Conservation (phyloP, 2,329 filamentous ascomycete genomes). For the Claviceps lovelessii region DNA sequence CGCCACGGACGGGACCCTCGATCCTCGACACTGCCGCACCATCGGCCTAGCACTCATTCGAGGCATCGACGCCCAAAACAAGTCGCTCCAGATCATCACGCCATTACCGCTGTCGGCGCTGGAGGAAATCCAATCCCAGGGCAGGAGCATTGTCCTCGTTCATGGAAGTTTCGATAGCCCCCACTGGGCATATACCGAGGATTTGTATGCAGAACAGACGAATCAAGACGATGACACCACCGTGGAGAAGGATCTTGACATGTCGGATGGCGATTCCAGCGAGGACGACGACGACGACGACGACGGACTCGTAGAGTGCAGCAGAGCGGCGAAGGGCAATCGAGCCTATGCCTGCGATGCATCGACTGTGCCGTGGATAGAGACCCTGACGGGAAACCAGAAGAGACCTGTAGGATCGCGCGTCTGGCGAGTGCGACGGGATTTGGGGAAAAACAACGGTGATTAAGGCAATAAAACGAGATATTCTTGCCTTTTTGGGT, state of each 20-base stretch:
- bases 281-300: conserved; percentile 19
- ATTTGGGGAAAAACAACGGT: conserved; percentile 34
- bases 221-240: conserved; percentile 18
- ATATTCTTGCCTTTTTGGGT: too few species aligned
- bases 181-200: conserved; percentile 56
- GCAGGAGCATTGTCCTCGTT: conserved; percentile 44
- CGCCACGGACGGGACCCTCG: conserved; percentile 35
- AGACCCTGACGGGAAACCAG: conserved; percentile 39
- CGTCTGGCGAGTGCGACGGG: conserved; percentile 50
- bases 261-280: conserved; percentile 21
- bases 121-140: conserved; percentile 23
- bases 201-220: conserved; percentile 30
- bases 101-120: conserved; percentile 34
- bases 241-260: conserved; percentile 15
- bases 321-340: conserved; percentile 10
- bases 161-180: conserved; percentile 55
- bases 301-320: not conserved
- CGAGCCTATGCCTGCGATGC: conserved; percentile 9
- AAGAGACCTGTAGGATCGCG: conserved; percentile 42
- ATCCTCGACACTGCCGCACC: conserved; percentile 43
- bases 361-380: conserved; percentile 41
- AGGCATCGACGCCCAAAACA: conserved; percentile 43
- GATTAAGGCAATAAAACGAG: conserved; percentile 6
- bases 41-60: conserved; percentile 56
- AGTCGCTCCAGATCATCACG: conserved; percentile 49